A percentile compares a stretch with the other conserved stretches of the same genome.
Evolutionary conservation across 352 stramenopile genomes (phyloP).

Genomic region (Phytopythium aichiense): DNA sequence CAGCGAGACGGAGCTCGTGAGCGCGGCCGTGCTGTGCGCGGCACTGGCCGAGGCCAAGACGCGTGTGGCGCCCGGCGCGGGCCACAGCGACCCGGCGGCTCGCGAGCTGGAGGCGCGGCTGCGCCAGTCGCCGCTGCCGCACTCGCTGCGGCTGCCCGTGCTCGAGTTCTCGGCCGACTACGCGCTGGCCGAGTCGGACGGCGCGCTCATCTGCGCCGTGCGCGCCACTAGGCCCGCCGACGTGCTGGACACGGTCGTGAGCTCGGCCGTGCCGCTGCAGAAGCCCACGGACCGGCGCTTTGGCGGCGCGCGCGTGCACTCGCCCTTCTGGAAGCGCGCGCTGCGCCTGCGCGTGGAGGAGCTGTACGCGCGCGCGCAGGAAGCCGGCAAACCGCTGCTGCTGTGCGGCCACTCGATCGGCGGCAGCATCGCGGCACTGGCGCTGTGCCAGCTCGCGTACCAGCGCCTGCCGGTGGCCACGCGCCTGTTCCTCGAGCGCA

Average conservation of each 20-base stretch:
- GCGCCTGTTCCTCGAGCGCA: constrained; percentile 48
- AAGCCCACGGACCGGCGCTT: constrained; percentile 71
- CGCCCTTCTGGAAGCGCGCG: constrained; percentile 72
- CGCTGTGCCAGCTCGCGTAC: constrained; percentile 71
- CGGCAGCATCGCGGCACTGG: constrained; percentile 79
- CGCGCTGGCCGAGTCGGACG: constrained; percentile 59
- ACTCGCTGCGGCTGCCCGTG: constrained; percentile 51
- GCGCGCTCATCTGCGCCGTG: constrained; percentile 62
- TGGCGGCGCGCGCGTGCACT: constrained; percentile 67
- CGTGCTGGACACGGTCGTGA: constrained; percentile 63
- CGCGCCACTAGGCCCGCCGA: constrained; percentile 53
- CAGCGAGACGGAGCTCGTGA: constrained; percentile 71
- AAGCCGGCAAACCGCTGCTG: constrained; percentile 57
- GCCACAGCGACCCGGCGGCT: constrained; percentile 16
- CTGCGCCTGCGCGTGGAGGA: constrained; percentile 51
- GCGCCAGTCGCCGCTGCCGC: constrained; percentile 60
- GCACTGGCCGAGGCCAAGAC: constrained; percentile 38
- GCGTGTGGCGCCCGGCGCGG: constrained; percentile 13
- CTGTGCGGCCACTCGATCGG: constrained; percentile 82
- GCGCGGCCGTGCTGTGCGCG: constrained; percentile 71
- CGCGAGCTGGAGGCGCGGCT: constrained; percentile 53
- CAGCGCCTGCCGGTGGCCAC: constrained; percentile 48
- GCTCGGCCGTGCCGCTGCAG: constrained; percentile 57
- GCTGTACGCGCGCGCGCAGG: constrained; percentile 40
- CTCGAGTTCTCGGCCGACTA: constrained; percentile 47